Conservation (phyloP, 176 grass and related monocot genomes). For the Puccinellia tenuiflora region DNA sequence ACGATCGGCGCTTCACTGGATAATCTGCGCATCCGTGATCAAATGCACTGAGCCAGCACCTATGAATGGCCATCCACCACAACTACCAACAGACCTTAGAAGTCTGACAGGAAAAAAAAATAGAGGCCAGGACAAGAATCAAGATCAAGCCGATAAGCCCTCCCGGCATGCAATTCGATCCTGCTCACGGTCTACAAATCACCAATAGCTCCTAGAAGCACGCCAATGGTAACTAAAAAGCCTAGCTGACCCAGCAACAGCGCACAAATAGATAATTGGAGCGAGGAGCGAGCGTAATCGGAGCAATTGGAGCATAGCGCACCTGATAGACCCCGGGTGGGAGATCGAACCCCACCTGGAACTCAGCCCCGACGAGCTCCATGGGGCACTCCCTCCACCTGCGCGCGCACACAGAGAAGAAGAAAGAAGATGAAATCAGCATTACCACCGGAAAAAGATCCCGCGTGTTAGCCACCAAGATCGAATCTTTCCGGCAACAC, state of each 20-base stretch:
- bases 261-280: not conserved
- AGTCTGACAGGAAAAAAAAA: not conserved
- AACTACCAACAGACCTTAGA: constrained; percentile 28
- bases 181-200: not conserved
- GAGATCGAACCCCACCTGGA: constrained; percentile 56
- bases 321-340: constrained; percentile 57
- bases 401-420: not conserved
- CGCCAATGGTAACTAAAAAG: not conserved
- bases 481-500: not conserved
- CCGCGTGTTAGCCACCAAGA: not conserved
- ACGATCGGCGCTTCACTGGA: not conserved
- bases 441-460: constrained; percentile 7
- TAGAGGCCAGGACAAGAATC: not conserved
- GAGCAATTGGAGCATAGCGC: not conserved
- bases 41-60: not conserved
- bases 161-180: not conserved
- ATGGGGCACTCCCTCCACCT: constrained; percentile 52
- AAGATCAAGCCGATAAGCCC: not conserved
- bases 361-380: constrained; percentile 38
- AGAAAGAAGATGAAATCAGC: constrained; percentile 3
- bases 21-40: not conserved
- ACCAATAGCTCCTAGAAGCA: not conserved
- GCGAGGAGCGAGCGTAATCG: not conserved
- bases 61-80: not conserved
- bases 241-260: not conserved